phyloP scores from a whole-genome alignment of 1,139 yeast genomes.

The Pichia sp. region DNA sequence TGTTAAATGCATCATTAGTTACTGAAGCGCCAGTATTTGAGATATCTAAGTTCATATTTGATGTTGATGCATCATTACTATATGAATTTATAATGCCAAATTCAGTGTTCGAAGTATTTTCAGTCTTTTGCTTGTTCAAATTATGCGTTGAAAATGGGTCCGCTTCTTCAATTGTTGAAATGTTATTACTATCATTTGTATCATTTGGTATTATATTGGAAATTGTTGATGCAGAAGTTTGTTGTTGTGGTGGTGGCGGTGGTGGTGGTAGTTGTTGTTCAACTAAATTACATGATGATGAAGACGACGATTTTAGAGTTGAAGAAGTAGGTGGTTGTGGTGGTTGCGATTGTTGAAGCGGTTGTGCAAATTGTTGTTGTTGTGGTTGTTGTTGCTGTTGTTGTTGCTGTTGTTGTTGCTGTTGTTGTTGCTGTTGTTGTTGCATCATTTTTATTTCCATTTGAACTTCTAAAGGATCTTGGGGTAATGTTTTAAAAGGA shows the following conservation, averaged over 20 bases:
- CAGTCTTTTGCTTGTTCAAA: slow-evolving; percentile 1
- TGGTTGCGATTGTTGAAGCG: not conserved
- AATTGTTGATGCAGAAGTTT: no score
- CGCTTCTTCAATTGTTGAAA: slow-evolving; percentile 7
- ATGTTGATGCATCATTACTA: not conserved
- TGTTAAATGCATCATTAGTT: not conserved
- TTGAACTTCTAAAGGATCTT: slow-evolving; percentile 21
- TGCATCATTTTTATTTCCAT: slow-evolving; percentile 12
- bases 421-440: slow-evolving; percentile 17
- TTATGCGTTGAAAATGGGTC: slow-evolving; percentile 12
- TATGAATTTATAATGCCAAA: slow-evolving; percentile 1
- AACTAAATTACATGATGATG: not conserved
- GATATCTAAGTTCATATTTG: not conserved
- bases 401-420: slow-evolving; percentile 12
- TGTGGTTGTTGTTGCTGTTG: slow-evolving; percentile 13
- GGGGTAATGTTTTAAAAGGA: slow-evolving; percentile 24
- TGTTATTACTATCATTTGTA: slow-evolving; percentile 1
- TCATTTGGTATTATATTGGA: not conserved
- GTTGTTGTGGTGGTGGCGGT: no score
- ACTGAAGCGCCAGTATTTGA: not conserved
- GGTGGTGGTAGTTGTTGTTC: not conserved
- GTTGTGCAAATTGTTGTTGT: slow-evolving; percentile 1
- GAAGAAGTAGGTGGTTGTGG: not conserved
- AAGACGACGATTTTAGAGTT: not conserved
- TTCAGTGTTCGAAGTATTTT: not conserved